phyloP scores from a whole-genome alignment of 306 rosid genomes.

The Hippophae tibetana region DNA sequence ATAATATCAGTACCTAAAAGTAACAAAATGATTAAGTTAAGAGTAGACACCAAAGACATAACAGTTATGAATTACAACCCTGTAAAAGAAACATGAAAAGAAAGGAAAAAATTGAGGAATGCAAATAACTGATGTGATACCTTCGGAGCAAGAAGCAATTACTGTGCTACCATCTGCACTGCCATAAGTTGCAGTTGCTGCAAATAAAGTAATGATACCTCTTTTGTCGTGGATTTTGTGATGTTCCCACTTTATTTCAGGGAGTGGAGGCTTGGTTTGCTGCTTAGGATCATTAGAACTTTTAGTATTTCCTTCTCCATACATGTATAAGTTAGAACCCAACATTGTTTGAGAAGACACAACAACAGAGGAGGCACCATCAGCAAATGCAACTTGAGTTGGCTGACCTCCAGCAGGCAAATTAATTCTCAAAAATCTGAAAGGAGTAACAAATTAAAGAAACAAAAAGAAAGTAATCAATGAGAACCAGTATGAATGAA shows the following conservation, averaged over 20 bases:
- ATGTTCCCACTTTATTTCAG: constrained; percentile 83
- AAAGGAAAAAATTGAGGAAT: background rate
- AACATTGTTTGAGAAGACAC: constrained; percentile 71
- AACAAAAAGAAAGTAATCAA: constrained; percentile 13
- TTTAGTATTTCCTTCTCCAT: constrained; percentile 70
- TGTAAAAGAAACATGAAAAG: background rate
- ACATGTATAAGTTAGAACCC: constrained; percentile 78
- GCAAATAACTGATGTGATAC: constrained; percentile 29
- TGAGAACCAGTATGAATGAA: constrained; percentile 8
- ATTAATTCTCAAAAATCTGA: constrained; percentile 78
- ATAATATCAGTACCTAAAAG: constrained; percentile 76
- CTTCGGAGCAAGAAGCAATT: constrained; percentile 93
- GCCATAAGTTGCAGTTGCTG: constrained; percentile 75
- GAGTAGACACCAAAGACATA: constrained; percentile 4
- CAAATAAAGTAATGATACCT: constrained; percentile 63
- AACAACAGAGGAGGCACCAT: constrained; percentile 59
- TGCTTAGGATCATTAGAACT: constrained; percentile 35
- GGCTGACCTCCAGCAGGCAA: constrained; percentile 92
- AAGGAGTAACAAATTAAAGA: constrained; percentile 17
- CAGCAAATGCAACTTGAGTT: constrained; percentile 56
- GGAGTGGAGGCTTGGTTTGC: constrained; percentile 83
- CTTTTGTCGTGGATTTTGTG: constrained; percentile 76
- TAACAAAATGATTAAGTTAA: constrained; percentile 16
- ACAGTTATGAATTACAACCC: background rate
- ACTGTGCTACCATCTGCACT: constrained; percentile 90